A percentile compares a stretch with the other conserved stretches of the same genome.
Conservation (phyloP, 1,284 basidiomycete species). For the Malassezia brasiliensis region DNA sequence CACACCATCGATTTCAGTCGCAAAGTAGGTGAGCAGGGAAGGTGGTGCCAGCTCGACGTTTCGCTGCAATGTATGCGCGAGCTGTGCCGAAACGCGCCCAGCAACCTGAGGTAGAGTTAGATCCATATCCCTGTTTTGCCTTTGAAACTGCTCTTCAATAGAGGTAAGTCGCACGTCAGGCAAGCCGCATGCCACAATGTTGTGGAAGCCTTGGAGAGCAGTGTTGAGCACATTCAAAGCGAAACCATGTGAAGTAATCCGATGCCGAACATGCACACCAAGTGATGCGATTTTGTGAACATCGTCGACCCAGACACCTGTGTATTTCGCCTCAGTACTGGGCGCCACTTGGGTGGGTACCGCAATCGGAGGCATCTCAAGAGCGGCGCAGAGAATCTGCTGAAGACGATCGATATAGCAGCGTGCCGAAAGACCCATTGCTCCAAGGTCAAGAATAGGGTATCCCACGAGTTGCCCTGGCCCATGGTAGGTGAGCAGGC, state of each 20-base stretch:
- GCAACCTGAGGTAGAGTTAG: neutral
- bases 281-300: constrained; percentile 78
- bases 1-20: neutral
- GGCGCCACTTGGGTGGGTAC: constrained; percentile 21
- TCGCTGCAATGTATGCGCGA: neutral
- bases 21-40: neutral
- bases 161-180: constrained; percentile 66
- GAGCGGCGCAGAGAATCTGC: constrained; percentile 56
- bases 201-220: constrained; percentile 66
- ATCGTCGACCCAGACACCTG: constrained; percentile 41
- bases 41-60: neutral
- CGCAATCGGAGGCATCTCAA: constrained; percentile 53
- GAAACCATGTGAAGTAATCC: constrained; percentile 89
- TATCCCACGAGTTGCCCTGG: constrained; percentile 96
- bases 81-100: neutral
- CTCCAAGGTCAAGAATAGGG: constrained; percentile 71
- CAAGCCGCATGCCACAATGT: constrained; percentile 84
- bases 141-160: constrained; percentile 26
- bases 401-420: constrained; percentile 67
- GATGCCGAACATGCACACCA: constrained; percentile 87
- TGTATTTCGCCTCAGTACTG: constrained; percentile 25
- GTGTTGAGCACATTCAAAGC: constrained; percentile 78
- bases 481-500: constrained; percentile 92
- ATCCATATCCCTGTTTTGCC: neutral
- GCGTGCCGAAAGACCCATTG: constrained; percentile 53